These are phyloP conservation scores for Isoetes engelmannii DNA, from an alignment of 83 land plant species.

Conservation along the genomic window DNA sequence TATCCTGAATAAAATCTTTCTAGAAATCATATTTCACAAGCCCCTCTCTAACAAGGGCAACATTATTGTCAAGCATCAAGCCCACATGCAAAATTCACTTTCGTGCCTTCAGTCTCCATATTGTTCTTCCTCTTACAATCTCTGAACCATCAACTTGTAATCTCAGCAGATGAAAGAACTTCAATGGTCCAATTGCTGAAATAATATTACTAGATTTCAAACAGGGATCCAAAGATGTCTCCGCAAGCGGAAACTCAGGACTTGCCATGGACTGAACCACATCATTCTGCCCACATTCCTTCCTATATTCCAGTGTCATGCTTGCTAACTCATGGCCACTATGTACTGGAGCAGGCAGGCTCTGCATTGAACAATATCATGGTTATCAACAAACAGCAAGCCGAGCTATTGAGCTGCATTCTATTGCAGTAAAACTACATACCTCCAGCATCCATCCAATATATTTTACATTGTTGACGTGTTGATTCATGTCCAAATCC, in stretches of 20 bases:
- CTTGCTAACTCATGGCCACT: slow-evolving; percentile 62
- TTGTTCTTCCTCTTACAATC: slow-evolving; percentile 63
- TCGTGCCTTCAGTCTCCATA: slow-evolving; percentile 60
- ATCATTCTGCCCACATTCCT: slow-evolving; percentile 73
- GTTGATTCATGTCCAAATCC: slow-evolving; percentile 54
- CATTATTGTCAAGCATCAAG: no score
- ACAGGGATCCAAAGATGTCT: not conserved
- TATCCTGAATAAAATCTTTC: no score
- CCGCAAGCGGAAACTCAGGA: slow-evolving; percentile 9
- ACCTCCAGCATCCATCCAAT: slow-evolving; percentile 64
- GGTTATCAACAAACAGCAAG: no score
- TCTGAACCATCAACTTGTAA: slow-evolving; percentile 55
- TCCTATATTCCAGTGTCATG: slow-evolving; percentile 76
- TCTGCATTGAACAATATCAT: slow-evolving; percentile 37
- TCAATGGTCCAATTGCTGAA: slow-evolving; percentile 17
- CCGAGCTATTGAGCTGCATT: no score
- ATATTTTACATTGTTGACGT: slow-evolving; percentile 50
- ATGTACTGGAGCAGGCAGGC: slow-evolving; percentile 54
- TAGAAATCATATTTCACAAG: no score
- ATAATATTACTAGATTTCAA: not conserved
- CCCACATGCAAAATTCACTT: no score
- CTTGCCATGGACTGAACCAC: slow-evolving; percentile 65
- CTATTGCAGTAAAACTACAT: not conserved
- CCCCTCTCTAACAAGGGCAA: no score
- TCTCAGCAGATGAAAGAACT: slow-evolving; percentile 63